Evolutionary conservation across 345 rosid genomes (phyloP).

Genomic region (Bruguiera sexangula): DNA sequence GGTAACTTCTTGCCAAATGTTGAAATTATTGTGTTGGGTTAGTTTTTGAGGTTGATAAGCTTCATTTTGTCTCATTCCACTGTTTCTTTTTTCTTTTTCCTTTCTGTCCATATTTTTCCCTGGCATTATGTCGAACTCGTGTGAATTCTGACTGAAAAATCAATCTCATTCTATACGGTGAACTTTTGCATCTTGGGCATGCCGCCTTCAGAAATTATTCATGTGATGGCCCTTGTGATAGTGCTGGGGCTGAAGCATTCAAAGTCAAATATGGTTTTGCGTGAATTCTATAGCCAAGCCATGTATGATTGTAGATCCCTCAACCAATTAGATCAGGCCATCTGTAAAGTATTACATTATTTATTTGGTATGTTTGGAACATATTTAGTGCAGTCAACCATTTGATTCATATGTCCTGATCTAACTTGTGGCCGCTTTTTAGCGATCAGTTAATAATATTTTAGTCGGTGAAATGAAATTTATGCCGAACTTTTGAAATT

Average conservation of each 20-base stretch:
- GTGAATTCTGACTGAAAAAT: conserved; percentile 7
- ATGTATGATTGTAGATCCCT: background rate
- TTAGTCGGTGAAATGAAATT: conserved; percentile 6
- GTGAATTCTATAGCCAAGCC: conserved; percentile 2
- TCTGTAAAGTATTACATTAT: conserved; percentile 12
- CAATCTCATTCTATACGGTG: conserved; percentile 8
- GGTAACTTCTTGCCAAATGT: conserved; percentile 10
- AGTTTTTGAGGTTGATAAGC: conserved; percentile 19
- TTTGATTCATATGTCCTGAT: conserved; percentile 5
- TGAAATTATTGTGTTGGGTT: conserved; percentile 13
- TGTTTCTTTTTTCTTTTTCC: conserved; percentile 8
- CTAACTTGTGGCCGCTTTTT: background rate
- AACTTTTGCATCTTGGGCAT: background rate
- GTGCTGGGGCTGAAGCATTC: conserved; percentile 8
- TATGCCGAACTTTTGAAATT: background rate
- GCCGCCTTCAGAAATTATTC: conserved; percentile 6
- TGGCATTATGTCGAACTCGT: conserved; percentile 11
- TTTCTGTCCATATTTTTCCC: conserved; percentile 8
- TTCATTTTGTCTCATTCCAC: conserved; percentile 16
- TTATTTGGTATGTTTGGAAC: conserved; percentile 16
- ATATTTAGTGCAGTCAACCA: conserved; percentile 24
- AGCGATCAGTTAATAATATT: conserved; percentile 3
- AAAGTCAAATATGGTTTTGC: conserved; percentile 16
- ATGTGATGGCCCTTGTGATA: background rate
- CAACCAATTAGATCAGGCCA: conserved; percentile 3